Evolutionary conservation across 192 early-diverging fungal species (phyloP), one percentile per base, ranked within the genome.

Genomic region (Backusella luteola): DNA sequence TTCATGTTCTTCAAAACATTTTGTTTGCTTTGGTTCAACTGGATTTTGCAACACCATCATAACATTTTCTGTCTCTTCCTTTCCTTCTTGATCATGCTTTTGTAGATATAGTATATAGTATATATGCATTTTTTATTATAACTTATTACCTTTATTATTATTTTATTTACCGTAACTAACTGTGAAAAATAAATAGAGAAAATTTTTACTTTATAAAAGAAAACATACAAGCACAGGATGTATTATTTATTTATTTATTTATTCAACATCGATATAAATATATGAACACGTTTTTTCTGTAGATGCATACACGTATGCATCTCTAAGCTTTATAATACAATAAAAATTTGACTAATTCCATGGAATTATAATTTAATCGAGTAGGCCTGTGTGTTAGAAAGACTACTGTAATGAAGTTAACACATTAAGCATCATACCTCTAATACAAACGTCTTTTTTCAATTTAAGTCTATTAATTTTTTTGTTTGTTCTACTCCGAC

Each of bases 1-100:
- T 92, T 17, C 93, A 94, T 38, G 89, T 94, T 14, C 67, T 94
- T 69, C 91, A 92, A 77, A 90, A 93, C 76, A 91, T 93, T 71
- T 67, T 93, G 8, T 84, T 93, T 59, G 89, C 89, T 41, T 80
- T 90, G 49, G 85, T 93, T 26, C 83, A 85, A 35, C 83, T 93
- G 19, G 83, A 88, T 73, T 91, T 89, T 49, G 75, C 19, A 56
- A 56, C 53, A 3, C 9, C 53, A 56, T 56, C 53, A 3, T 56
- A 21, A 11, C 2, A 21, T 56, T 5, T 9, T 21, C 21, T n/a
- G 3, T n/a, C 8, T 56, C 21, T 53, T 53, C 6, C 19, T n/a
- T 53, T 26, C 2, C n/a, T 21, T 56, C n/a, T n/a, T 56, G n/a
- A n/a, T n/a, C n/a, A 21, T 21, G n/a, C n/a, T 9, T 9, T 56